These are phyloP conservation scores for Thelonectria discophora DNA, from an alignment of 2,329 filamentous ascomycete genomes.

Conservation along the genomic window DNA sequence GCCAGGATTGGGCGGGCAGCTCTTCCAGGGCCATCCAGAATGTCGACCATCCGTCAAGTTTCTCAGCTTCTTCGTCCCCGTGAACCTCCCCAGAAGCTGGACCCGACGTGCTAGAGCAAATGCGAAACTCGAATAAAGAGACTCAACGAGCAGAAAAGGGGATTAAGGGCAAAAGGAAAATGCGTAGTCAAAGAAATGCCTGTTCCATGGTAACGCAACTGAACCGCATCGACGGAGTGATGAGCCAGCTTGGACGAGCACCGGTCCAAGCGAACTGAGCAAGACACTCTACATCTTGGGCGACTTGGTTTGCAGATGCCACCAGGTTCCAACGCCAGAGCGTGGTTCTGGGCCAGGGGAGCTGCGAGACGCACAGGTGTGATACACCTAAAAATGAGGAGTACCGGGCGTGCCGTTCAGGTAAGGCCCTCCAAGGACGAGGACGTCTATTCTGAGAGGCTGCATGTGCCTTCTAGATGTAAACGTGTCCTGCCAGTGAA, in stretches of 20 bases:
- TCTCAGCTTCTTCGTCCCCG: conserved; percentile 26
- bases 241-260: conserved; percentile 13
- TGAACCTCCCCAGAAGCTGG: conserved; percentile 51
- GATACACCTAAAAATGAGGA: conserved; percentile 39
- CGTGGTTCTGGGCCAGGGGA: conserved; percentile 21
- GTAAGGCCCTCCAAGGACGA: conserved; percentile 33
- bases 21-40: background rate
- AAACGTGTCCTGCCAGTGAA: conserved; percentile 32
- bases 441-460: conserved; percentile 20
- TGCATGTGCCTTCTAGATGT: conserved; percentile 17
- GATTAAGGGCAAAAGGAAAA: conserved; percentile 43
- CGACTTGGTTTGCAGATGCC: conserved; percentile 28
- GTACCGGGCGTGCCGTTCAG: conserved; percentile 54
- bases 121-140: conserved; percentile 38
- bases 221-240: conserved; percentile 50
- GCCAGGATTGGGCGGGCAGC: conserved; percentile 1
- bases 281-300: conserved; percentile 28
- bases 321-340: conserved; percentile 26
- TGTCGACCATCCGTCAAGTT: conserved; percentile 2
- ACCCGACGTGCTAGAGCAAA: conserved; percentile 39
- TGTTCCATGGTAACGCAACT: conserved; percentile 45
- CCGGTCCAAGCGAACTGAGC: conserved; percentile 11
- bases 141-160: conserved; percentile 28
- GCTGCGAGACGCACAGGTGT: conserved; percentile 37
- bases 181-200: conserved; percentile 41